Conservation (phyloP, 306 rosid species). For the Calophaca sinica region DNA sequence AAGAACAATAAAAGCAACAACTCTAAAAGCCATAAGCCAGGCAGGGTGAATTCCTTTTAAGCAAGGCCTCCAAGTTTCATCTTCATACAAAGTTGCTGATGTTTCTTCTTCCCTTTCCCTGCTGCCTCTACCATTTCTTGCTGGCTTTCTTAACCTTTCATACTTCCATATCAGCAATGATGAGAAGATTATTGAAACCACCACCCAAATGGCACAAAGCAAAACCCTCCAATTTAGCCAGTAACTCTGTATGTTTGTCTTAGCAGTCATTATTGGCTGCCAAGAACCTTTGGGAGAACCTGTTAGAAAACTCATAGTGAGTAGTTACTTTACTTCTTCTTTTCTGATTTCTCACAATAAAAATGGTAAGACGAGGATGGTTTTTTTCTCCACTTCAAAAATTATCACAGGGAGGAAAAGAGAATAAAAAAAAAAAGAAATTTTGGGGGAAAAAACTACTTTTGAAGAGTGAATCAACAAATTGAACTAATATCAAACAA, state of each 20-base stretch:
- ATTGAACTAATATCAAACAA: conserved; percentile 3
- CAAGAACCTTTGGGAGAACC: conserved; percentile 76
- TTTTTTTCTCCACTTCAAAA: too few species aligned
- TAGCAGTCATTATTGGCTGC: conserved; percentile 82
- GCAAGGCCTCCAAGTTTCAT: conserved; percentile 96
- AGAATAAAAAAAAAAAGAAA: conserved; percentile 36
- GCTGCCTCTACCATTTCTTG: conserved; percentile 29
- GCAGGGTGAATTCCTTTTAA: conserved; percentile 90
- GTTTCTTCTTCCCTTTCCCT: conserved; percentile 52
- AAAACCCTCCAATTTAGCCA: conserved; percentile 93
- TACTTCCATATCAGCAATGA: conserved; percentile 62
- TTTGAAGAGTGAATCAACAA: conserved; percentile 45
- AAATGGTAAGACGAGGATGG: too few species aligned
- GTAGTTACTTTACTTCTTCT: conserved; percentile 45
- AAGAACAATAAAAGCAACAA: conserved; percentile 81
- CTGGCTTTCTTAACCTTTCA: conserved; percentile 54
- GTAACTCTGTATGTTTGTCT: conserved; percentile 73
- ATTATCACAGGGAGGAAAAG: neutral
- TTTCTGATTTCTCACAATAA: too few species aligned
- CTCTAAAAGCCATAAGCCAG: conserved; percentile 86
- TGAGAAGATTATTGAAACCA: conserved; percentile 54
- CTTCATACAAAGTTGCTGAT: conserved; percentile 73
- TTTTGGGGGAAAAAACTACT: conserved; percentile 1
- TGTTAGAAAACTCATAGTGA: conserved; percentile 73
- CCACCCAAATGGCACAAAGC: conserved; percentile 71